Base-by-base conservation (phyloP, 2,329 filamentous ascomycete genomes). In the Pseudocercospora ulei region DNA sequence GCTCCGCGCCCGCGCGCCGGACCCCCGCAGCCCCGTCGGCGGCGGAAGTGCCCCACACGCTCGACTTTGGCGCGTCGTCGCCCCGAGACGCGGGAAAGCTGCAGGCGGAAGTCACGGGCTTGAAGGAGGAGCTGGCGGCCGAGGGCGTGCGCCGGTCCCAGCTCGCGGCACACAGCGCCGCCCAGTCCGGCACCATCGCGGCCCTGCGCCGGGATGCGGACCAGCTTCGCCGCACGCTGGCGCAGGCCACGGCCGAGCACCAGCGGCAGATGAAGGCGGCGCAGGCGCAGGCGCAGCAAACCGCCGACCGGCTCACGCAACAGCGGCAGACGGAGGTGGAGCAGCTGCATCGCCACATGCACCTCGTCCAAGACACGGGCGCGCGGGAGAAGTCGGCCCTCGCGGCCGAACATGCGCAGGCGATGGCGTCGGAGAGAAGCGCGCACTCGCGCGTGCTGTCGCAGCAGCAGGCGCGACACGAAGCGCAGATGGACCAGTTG, bases 401-500 rank as follows among this genome's bases (percentile, higher is more conserved):
- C n/a, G n/a, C n/a, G n/a, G n/a, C n/a, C n/a, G n/a, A n/a, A n/a
- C n/a, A 27, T 27, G 24, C 24, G 11, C 24, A 27, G 11, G 24
- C 24, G 7, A 27, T 13, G 12, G 24, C 24, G 8, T 27, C 24
- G 12, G 11, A 12, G 5, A 14, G 16, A 18, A 17, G 14, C 2
- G 13, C 28, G 16, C 19, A 18, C 5, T n/a, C 6, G 5, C 12
- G 23, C 6, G 30, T 11, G 11, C n/a, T 33, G 7, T 20, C 18
- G 11, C 18, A 33, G 7, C 30, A 33, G 30, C 16, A 22, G 14
- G 12, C 11, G 13, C 30, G 30, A 5, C 23, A 33, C 18, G 18
- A 33, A 8, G 20, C 30, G 17, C 29, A 45, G 12, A 7, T 35
- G 7, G 29, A 36, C 16, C 19, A 16, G 7, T n/a, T 45, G 19